Evolutionary conservation across 1,284 basidiomycete species (phyloP), one percentile per base, ranked within the genome.

Genomic region (Fomitopsis pinicola): DNA sequence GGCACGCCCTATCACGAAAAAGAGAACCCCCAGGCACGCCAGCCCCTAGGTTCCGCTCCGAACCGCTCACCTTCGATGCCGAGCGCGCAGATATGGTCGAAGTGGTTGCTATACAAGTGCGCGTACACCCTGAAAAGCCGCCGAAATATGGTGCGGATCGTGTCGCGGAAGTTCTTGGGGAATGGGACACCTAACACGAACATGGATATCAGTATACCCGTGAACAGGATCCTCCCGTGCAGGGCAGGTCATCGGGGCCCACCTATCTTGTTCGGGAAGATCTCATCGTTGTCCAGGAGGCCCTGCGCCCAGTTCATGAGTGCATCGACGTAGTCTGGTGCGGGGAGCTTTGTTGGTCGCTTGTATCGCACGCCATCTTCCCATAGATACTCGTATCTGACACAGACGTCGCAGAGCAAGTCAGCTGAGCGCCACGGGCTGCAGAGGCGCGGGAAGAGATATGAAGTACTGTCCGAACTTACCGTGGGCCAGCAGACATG

Each of bases 61-160:
- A 50, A 28, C n/a, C 3, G 46, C 80, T 57, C 66, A 97, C 95
- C 95, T 85, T 99, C 97, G 63, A 99, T 98, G 15, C 95, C 95
- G 55, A 99, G 79, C 8, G 97, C 97, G 75, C 97, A 99, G 63
- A 99, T 94, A 72, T 98, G 97, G 70, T 98, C 97, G 76, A 99
- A 99, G 77, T 99, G 97, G 69, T 96, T 96, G 82, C 97, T 97
- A 81, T 99, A 99, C 70, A 99, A 89, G 75, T 99, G 97, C 26
- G 96, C 97, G 72, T 99, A 99, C 46, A 99, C 93, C 15, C 97
- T 85, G 83, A 99, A 99, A 55, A 99, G 77, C 30, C 97, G 85
- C 58, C 97, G 85, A 61, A 96, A 85, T 62, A 99, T 95, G 15
- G 94, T 95, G 74, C 95, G 91, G 64, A 98, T 90, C 0, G 93